phyloP scores from a whole-genome alignment of 179 eudicot species.

The Amaranthus tricolor region DNA sequence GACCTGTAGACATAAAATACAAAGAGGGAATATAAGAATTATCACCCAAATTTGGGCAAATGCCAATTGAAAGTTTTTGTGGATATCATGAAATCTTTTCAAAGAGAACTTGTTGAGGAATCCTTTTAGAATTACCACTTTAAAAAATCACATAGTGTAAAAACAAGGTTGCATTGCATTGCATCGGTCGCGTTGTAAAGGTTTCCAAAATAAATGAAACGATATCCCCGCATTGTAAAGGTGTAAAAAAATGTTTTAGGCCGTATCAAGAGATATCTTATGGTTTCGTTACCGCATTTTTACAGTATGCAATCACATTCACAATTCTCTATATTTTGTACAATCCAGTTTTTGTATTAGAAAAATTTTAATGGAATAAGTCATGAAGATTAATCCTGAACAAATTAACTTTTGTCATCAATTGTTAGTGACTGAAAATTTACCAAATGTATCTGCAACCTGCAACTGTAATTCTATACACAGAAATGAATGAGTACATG shows the following conservation, averaged over 20 bases:
- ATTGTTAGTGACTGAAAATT: not conserved
- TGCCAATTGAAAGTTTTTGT: not conserved
- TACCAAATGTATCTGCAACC: not conserved
- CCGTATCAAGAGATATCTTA: too few relatives aligned
- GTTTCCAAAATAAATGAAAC: too few relatives aligned
- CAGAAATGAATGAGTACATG: not conserved
- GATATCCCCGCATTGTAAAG: too few relatives aligned
- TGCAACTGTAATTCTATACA: not conserved
- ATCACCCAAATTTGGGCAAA: not conserved
- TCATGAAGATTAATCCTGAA: not conserved
- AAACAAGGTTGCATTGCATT: too few relatives aligned
- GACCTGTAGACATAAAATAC: conserved; percentile 45
- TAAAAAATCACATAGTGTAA: not conserved
- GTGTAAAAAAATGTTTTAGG: too few relatives aligned
- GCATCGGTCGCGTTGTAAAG: too few relatives aligned
- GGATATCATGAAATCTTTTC: not conserved
- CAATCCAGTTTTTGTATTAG: not conserved
- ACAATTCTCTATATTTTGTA: not conserved
- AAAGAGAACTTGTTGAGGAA: not conserved
- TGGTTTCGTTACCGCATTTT: too few relatives aligned
- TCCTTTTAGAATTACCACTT: not conserved
- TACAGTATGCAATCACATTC: not conserved
- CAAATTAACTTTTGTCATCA: not conserved
- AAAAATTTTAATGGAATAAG: not conserved
- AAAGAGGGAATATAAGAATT: not conserved